Percentiles rank a stretch among this genome's conserved stretches.
phyloP scores from a whole-genome alignment of 2,329 filamentous ascomycete genomes.

The Coleophoma eucalyptorum region DNA sequence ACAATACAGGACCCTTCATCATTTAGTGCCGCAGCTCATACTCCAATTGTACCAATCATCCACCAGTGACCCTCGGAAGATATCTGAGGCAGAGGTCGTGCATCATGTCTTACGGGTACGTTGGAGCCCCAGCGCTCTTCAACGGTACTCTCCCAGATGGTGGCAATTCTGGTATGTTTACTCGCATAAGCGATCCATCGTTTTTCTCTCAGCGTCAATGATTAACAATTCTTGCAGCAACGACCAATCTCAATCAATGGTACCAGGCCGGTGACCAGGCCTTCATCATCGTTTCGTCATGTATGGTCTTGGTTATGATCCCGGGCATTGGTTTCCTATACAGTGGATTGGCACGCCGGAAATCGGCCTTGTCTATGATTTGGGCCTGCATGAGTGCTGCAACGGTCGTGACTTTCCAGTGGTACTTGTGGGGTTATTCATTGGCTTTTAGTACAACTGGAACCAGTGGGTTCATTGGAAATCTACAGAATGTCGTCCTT shows the following conservation, averaged over 20 bases:
- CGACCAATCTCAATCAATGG: slow-evolving; percentile 89
- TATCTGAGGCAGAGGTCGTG: background rate
- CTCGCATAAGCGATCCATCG: background rate
- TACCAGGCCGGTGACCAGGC: slow-evolving; percentile 85
- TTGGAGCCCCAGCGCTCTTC: slow-evolving; percentile 51
- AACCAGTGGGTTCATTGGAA: slow-evolving; percentile 83
- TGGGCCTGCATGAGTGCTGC: slow-evolving; percentile 93
- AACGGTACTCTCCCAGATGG: slow-evolving; percentile 45
- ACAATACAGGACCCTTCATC: background rate
- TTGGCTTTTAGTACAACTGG: slow-evolving; percentile 78
- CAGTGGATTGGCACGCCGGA: slow-evolving; percentile 87
- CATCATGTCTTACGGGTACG: slow-evolving; percentile 39
- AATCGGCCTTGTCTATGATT: slow-evolving; percentile 90
- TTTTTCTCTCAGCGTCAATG: too few relatives aligned
- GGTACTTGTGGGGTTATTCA: slow-evolving; percentile 98
- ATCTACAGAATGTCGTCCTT: slow-evolving; percentile 82
- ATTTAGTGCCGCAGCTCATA: background rate
- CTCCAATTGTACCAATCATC: background rate
- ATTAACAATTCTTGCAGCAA: slow-evolving; percentile 42
- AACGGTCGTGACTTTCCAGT: slow-evolving; percentile 88
- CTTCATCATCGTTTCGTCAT: slow-evolving; percentile 81
- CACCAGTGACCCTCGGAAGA: background rate
- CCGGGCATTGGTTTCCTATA: slow-evolving; percentile 94
- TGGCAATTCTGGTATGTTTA: slow-evolving; percentile 16
- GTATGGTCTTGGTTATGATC: slow-evolving; percentile 92